A percentile compares a stretch with the other conserved stretches of the same genome.
Evolutionary conservation across 2,329 filamentous ascomycete genomes (phyloP).

Genomic region (Ophiobolus disseminans): DNA sequence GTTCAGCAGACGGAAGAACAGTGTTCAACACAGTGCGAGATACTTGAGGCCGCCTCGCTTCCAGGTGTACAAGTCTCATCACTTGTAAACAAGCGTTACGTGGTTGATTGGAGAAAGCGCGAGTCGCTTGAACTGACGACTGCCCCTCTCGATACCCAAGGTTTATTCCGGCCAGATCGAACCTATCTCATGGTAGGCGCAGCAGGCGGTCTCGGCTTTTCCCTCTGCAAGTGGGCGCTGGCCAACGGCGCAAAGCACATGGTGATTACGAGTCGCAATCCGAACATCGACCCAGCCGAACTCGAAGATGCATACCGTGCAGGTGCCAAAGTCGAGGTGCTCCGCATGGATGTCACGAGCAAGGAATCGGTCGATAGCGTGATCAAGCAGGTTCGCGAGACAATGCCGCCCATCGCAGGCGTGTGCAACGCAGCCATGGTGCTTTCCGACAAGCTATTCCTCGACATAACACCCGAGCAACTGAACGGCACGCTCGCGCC

Average conservation of each 20-base stretch:
- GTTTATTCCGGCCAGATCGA: slow-evolving; percentile 9
- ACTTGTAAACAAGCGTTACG: no score
- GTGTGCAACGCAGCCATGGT: slow-evolving; percentile 34
- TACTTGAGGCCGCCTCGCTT: no score
- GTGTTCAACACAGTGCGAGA: no score
- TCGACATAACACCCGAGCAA: slow-evolving; percentile 5
- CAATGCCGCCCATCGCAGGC: slow-evolving; percentile 5
- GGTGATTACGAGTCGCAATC: slow-evolving; percentile 50
- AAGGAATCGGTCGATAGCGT: no score
- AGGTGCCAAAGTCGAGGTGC: slow-evolving; percentile 9
- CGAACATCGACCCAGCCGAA: slow-evolving; percentile 41
- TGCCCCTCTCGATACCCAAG: neutral
- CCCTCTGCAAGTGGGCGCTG: slow-evolving; percentile 31
- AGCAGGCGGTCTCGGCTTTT: slow-evolving; percentile 25
- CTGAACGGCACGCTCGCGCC: slow-evolving; percentile 17
- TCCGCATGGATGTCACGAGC: slow-evolving; percentile 11
- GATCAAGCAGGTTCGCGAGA: no score
- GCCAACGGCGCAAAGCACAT: slow-evolving; percentile 27
- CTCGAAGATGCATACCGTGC: slow-evolving; percentile 6
- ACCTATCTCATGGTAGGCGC: slow-evolving; percentile 32
- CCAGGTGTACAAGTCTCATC: neutral
- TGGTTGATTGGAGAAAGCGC: no score
- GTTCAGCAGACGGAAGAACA: no score
- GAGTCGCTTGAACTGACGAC: neutral
- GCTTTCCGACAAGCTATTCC: slow-evolving; percentile 19